Evolutionary conservation across 306 rosid species (phyloP).

Genomic region (Boehmeria nivea): DNA sequence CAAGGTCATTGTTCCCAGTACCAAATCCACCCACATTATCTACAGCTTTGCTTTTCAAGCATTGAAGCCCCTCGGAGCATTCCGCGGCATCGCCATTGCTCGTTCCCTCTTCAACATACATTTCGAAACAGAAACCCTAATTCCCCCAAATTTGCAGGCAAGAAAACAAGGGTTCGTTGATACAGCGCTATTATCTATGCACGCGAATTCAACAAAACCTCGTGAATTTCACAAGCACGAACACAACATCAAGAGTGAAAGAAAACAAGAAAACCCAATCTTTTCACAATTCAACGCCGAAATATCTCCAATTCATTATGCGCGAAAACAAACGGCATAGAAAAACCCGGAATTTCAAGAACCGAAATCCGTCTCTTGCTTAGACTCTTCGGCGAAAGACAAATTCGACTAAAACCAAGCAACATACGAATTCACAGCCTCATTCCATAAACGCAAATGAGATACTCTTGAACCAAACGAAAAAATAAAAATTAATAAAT

Average conservation of each 20-base stretch:
- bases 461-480: neutral
- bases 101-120: constrained; percentile 48
- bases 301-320: constrained; percentile 13
- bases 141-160: constrained; percentile 21
- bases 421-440: neutral
- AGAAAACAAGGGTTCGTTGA: constrained; percentile 65
- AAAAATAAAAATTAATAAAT: neutral
- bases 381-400: neutral
- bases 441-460: neutral
- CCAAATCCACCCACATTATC: constrained; percentile 26
- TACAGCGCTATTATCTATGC: constrained; percentile 28
- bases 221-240: constrained; percentile 19
- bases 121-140: constrained; percentile 26
- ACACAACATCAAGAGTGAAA: constrained; percentile 13
- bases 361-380: neutral
- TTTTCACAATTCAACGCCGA: neutral
- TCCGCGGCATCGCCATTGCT: constrained; percentile 33
- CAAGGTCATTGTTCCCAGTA: constrained; percentile 24
- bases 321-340: constrained; percentile 5
- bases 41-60: constrained; percentile 29
- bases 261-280: neutral
- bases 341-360: constrained; percentile 8
- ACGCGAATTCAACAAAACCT: constrained; percentile 23
- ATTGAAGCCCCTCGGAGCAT: constrained; percentile 19
- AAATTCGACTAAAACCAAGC: constrained; percentile 14